A percentile compares a stretch with the other conserved stretches of the same genome.
Evolutionary conservation across 1,284 basidiomycete genomes (phyloP).

Genomic region (Thelephora terrestris): DNA sequence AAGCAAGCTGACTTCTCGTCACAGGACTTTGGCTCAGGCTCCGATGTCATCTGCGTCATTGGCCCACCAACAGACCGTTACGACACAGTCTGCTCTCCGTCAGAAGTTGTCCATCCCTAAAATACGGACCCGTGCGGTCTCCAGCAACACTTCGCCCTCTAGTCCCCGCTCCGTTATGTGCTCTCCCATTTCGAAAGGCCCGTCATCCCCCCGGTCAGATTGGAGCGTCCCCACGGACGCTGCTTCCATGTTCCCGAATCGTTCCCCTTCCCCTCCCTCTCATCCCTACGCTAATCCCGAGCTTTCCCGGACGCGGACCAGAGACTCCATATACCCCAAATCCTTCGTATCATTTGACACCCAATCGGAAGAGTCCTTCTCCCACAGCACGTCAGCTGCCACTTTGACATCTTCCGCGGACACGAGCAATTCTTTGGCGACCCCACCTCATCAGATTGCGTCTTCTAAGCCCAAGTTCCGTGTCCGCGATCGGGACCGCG

Average conservation of each 20-base stretch:
- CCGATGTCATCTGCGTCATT: constrained; percentile 48
- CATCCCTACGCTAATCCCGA: constrained; percentile 77
- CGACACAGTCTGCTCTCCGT: constrained; percentile 24
- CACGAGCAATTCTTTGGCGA: constrained; percentile 29
- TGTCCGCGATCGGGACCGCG: background rate
- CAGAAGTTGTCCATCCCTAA: constrained; percentile 27
- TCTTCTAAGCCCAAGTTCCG: constrained; percentile 9
- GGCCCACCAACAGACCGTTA: constrained; percentile 21
- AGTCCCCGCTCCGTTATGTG: background rate
- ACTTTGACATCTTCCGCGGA: constrained; percentile 38
- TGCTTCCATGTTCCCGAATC: background rate
- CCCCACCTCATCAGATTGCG: constrained; percentile 14
- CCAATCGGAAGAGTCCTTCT: constrained; percentile 13
- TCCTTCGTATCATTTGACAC: constrained; percentile 13
- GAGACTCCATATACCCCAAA: constrained; percentile 27
- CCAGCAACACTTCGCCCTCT: constrained; percentile 11
- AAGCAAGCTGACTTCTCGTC: background rate
- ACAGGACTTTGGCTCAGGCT: constrained; percentile 43
- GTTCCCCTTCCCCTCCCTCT: constrained; percentile 12
- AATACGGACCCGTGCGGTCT: constrained; percentile 22
- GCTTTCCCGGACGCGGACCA: constrained; percentile 26
- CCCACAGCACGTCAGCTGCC: constrained; percentile 32
- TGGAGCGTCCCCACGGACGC: background rate
- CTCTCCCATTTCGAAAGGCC: background rate
- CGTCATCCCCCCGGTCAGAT: background rate